Base-by-base conservation (phyloP, 257 asterid genomes). In the Galeopsis tetrahit region DNA sequence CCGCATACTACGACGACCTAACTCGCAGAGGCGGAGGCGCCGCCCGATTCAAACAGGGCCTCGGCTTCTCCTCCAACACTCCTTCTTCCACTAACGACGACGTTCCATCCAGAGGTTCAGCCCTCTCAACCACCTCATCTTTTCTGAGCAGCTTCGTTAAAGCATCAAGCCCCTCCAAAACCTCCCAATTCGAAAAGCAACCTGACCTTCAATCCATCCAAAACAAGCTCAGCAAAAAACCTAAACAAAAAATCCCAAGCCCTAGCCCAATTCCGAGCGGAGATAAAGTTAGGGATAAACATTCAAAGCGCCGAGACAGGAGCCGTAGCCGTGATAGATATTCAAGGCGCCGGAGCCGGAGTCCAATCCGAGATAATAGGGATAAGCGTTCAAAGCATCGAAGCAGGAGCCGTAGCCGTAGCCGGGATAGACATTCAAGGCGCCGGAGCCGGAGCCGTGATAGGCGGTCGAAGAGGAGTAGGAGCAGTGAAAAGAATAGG, bases 11-110 rank as follows among this genome's bases (percentile, higher is more conserved):
- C 86, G 98, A 91, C 77, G 97, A 93, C 77, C 83, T 93, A 11
- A 86, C 87, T 8, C 96, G 96, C 1, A 85, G 92, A 77, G 98
- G 98, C 65, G 89, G 84, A 46, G 97, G 91, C 65, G 98, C 98
- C 71, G 96, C 98, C 51, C 83, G 91, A 58, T 91, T 88, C 82
- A 91, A 91, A 63, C 98, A 86, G 75, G 96, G 98, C 7, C 95
- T 94, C 52, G 97, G 98, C 72, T 91, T 89, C 82, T 83, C 94
- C 15, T 66, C 90, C 62, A 36, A 75, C 70, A 42, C 70, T 17
- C 44, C 85, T 7, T 56, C 92, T 70, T 1, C 46, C 6, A 32
- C 10, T 3, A 65, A 80, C 78, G 84, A 80, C 81, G 81, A 68
- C 76, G 81, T 80, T 72, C 92, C 92, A 0, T 10, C 89, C 46